These are phyloP conservation scores for Canavalia ensiformis DNA, from an alignment of 306 rosid genomes.

Conservation along the genomic window DNA sequence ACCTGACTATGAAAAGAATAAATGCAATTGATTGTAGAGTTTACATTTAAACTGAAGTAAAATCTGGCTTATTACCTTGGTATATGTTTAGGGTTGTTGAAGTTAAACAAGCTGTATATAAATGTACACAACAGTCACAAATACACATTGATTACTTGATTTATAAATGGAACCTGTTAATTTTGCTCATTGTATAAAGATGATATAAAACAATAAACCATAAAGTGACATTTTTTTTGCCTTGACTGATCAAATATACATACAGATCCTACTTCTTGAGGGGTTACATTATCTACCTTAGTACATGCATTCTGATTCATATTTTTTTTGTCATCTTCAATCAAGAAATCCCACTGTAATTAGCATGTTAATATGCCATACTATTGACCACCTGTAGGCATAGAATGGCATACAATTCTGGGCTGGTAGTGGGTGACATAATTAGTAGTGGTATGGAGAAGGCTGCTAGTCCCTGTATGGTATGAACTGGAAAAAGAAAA, in stretches of 20 bases:
- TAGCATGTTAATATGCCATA: slow-evolving; percentile 31
- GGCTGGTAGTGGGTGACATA: neutral
- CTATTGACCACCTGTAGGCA: slow-evolving; percentile 32
- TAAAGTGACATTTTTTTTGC: neutral
- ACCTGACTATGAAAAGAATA: slow-evolving; percentile 39
- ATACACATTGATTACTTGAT: slow-evolving; percentile 24
- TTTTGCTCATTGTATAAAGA: slow-evolving; percentile 28
- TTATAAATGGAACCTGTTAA: neutral
- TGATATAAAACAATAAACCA: neutral
- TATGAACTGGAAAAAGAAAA: slow-evolving; percentile 5
- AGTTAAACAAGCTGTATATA: neutral
- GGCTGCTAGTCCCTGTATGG: slow-evolving; percentile 20
- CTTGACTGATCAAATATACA: slow-evolving; percentile 11
- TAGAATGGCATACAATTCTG: neutral
- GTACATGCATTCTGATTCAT: neutral
- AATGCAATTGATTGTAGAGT: slow-evolving; percentile 32
- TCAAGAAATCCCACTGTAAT: slow-evolving; percentile 31
- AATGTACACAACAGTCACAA: slow-evolving; percentile 7
- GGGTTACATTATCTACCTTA: neutral
- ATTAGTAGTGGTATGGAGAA: slow-evolving; percentile 27
- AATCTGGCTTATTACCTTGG: slow-evolving; percentile 20
- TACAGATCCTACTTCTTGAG: slow-evolving; percentile 21
- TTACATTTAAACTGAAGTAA: slow-evolving; percentile 28
- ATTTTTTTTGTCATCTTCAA: neutral
- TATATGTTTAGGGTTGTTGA: slow-evolving; percentile 21